Conservation (phyloP, 805 yeast species). For the Yarrowia hollandica region DNA sequence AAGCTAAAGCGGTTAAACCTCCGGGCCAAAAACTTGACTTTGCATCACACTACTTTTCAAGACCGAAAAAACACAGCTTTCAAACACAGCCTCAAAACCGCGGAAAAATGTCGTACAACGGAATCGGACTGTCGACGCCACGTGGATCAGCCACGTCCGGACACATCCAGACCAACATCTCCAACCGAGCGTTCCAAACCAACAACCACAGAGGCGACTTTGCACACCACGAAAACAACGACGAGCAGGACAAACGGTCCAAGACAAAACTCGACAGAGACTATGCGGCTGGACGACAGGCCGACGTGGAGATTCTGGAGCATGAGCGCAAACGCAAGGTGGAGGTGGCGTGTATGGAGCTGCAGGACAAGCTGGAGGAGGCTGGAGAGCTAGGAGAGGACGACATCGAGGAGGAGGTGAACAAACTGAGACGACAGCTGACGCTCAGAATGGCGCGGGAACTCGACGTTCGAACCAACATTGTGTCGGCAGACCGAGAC, state of each 20-base stretch:
- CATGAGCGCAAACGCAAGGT: constrained; percentile 38
- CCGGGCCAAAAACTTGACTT: not conserved
- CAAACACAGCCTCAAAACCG: not conserved
- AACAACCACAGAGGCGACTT: constrained; percentile 34
- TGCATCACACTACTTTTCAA: not conserved
- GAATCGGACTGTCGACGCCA: constrained; percentile 42
- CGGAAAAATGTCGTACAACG: constrained; percentile 44
- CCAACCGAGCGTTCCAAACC: constrained; percentile 28
- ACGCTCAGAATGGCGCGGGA: constrained; percentile 21
- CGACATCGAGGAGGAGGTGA: constrained; percentile 14
- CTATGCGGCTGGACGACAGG: constrained; percentile 31
- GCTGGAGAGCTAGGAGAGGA: constrained; percentile 30
- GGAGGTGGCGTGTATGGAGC: constrained; percentile 38
- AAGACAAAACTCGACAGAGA: constrained; percentile 30
- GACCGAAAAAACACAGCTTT: too few species aligned
- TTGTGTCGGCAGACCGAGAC: constrained; percentile 13
- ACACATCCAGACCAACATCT: constrained; percentile 38
- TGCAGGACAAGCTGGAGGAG: constrained; percentile 38
- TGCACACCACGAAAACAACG: constrained; percentile 31
- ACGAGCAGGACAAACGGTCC: constrained; percentile 18
- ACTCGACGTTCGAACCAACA: constrained; percentile 13
- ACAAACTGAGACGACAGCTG: constrained; percentile 11
- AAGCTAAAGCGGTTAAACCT: not conserved
- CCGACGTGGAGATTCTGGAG: constrained; percentile 37
- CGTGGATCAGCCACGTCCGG: constrained; percentile 44